Base-by-base conservation (phyloP, 2,329 filamentous ascomycete genomes). In the Ramichloridium luteum region DNA sequence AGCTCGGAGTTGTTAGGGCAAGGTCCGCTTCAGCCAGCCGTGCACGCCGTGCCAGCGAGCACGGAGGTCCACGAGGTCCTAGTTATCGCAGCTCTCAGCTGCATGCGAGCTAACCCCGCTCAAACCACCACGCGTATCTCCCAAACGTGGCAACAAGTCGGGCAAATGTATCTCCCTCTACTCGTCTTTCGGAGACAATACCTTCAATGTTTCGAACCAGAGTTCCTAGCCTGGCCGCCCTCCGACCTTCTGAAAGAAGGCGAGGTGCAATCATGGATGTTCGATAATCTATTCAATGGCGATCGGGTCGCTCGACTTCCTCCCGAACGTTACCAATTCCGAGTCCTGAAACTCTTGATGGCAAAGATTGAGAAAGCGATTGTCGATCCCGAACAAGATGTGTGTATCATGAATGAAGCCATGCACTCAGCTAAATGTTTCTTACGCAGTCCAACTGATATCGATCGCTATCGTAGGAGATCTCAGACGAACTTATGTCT, bases 301-400 rank as follows among this genome's bases (percentile, higher is more conserved):
- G 60, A 67, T 25, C 61, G 58, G 1, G 50, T 74, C 29, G 55
- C 61, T 30, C 68, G 70, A 46, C 60, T 70, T 5, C 80, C 80
- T 12, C 78, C 81, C 5, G 60, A 65, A 13, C 62, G 76, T 31
- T 93, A 93, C 51, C 74, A 76, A 43, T 57, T 79, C 11, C 70
- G 74, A 37, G 70, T 83, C 1, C 57, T 94, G 31, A 93, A 93
- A 53, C 62, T 73, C 40, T 64, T 94, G 18, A 61, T 84, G 9
- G 58, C 65, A 5, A 70, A 65, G 35, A 75, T 93, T 31, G 83
- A 93, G 55, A 60, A 66, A 16, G 72, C 78, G 18, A 83, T 93
- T 28, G 66, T 72, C 35, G 75, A 93, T 54, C 86, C 84, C 57
- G 81, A 93, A 46, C 68, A 82, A 66, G 74, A 93, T 77, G 86